These are phyloP conservation scores for Chenopodium formosanum DNA, from an alignment of 148 eudicot genomes.

Conservation along the genomic window DNA sequence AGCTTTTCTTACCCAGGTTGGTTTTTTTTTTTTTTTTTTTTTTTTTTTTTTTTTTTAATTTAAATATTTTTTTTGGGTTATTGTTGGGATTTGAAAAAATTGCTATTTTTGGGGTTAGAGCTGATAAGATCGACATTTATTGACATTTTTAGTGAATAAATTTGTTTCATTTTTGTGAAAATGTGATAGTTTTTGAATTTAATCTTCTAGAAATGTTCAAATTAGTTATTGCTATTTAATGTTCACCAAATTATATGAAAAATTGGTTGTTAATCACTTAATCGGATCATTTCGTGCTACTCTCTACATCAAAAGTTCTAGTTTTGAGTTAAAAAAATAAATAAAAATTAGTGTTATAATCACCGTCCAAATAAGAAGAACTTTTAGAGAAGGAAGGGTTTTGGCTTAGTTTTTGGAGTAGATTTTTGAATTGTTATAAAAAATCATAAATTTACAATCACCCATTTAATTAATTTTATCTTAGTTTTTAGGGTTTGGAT, in stretches of 20 bases:
- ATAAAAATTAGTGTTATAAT: too few species aligned
- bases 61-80: background rate
- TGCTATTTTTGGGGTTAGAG: background rate
- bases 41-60: background rate
- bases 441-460: too few species aligned
- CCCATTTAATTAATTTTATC: background rate
- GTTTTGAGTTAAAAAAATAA: too few species aligned
- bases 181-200: background rate
- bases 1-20: slow-evolving; percentile 5
- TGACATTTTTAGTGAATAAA: background rate
- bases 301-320: background rate
- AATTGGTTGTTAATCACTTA: background rate
- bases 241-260: background rate
- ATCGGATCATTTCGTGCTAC: background rate
- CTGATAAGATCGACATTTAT: background rate
- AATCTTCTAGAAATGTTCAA: background rate
- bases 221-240: background rate
- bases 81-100: too few species aligned
- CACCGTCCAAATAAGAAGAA: too few species aligned
- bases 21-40: background rate
- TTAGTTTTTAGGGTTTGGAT: background rate
- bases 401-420: too few species aligned
- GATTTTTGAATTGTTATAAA: too few species aligned
- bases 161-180: background rate
- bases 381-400: too few species aligned